phyloP scores from a whole-genome alignment of 208 protist genomes.

The Acanthamoeba sp. region DNA sequence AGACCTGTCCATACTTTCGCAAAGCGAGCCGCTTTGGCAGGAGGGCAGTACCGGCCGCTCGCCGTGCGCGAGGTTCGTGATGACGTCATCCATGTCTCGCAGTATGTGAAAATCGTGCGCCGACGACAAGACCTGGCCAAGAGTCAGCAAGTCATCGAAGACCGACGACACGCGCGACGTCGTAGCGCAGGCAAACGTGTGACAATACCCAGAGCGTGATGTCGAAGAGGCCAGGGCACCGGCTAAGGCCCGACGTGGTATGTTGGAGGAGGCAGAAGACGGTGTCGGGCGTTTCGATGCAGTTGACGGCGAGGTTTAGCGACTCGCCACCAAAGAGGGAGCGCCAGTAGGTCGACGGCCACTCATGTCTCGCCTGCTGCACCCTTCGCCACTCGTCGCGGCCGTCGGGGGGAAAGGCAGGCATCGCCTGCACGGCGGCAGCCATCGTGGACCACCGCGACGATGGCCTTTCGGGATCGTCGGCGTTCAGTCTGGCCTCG shows the following conservation, averaged over 20 bases:
- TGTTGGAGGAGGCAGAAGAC: neutral
- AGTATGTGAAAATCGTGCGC: neutral
- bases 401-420: too few relatives aligned
- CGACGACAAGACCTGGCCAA: neutral
- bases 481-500: neutral
- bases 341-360: neutral
- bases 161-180: too few relatives aligned
- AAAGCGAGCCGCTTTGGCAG: too few relatives aligned
- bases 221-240: too few relatives aligned
- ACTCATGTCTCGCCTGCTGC: neutral
- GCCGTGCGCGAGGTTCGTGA: neutral
- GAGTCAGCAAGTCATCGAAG: too few relatives aligned
- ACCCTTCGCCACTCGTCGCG: neutral
- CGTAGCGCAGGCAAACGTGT: too few relatives aligned
- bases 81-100: neutral
- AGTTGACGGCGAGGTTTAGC: neutral
- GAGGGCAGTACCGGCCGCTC: neutral
- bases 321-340: neutral
- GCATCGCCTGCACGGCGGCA: too few relatives aligned
- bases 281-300: constrained; percentile 29
- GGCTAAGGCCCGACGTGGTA: too few relatives aligned
- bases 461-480: too few relatives aligned
- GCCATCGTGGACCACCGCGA: too few relatives aligned
- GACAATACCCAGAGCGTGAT: neutral
- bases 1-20: too few relatives aligned